phyloP scores from a whole-genome alignment of 768 basidiomycete species.

The Postia placenta region DNA sequence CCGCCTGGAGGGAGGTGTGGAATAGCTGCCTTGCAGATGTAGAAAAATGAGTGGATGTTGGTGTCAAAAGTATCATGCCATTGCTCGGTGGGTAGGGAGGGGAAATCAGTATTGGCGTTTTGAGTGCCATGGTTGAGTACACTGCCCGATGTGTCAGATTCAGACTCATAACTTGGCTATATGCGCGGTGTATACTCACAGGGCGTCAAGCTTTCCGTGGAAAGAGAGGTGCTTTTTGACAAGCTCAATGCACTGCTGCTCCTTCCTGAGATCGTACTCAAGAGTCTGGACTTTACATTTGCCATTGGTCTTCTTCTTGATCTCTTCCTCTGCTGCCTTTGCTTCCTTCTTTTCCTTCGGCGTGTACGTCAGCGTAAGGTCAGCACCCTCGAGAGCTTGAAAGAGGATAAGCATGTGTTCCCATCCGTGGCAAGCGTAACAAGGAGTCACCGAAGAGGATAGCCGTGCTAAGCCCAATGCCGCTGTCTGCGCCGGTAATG shows the following conservation, averaged over 20 bases:
- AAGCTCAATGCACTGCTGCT: constrained; percentile 31
- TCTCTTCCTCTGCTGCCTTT: constrained; percentile 28
- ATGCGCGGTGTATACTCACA: constrained; percentile 23
- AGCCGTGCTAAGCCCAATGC: constrained; percentile 40
- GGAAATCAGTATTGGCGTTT: constrained; percentile 31
- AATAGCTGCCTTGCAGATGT: constrained; percentile 39
- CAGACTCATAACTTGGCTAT: neutral
- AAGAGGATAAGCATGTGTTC: neutral
- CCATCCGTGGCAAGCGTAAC: neutral
- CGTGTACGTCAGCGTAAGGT: constrained; percentile 25
- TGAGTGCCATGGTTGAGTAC: constrained; percentile 41
- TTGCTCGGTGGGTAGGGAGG: constrained; percentile 31
- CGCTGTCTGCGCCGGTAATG: constrained; percentile 46
- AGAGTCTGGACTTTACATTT: constrained; percentile 31
- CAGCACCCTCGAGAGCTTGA: constrained; percentile 31
- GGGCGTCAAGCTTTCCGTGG: constrained; percentile 31
- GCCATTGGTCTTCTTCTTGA: constrained; percentile 33
- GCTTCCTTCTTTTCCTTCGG: constrained; percentile 36
- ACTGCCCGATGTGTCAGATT: constrained; percentile 16
- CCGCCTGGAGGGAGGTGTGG: constrained; percentile 34
- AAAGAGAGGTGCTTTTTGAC: constrained; percentile 33
- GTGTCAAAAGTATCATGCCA: constrained; percentile 37
- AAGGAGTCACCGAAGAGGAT: constrained; percentile 28
- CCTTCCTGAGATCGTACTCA: constrained; percentile 33
- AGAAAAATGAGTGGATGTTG: constrained; percentile 40